phyloP scores from a whole-genome alignment of 2,329 filamentous ascomycete species.

The Botrytis pseudocinerea region DNA sequence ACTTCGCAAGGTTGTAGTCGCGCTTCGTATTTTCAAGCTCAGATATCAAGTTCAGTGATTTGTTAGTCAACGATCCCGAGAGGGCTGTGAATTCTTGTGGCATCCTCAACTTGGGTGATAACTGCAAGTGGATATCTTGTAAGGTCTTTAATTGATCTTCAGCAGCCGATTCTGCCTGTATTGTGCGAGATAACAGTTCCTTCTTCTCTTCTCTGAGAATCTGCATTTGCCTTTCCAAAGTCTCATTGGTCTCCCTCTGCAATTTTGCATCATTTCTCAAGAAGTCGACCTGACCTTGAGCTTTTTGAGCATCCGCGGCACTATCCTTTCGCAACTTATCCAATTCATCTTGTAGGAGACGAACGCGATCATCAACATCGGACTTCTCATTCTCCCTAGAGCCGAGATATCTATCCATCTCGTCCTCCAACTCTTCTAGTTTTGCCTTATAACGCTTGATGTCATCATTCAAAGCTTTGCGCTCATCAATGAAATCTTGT shows the following conservation, averaged over 20 bases:
- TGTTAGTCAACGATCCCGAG: constrained; percentile 58
- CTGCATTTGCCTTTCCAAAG: constrained; percentile 59
- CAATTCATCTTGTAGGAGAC: constrained; percentile 69
- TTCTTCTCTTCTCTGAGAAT: constrained; percentile 56
- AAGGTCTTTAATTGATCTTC: constrained; percentile 56
- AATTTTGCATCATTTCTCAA: constrained; percentile 60
- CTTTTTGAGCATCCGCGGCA: constrained; percentile 57
- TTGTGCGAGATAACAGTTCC: constrained; percentile 52
- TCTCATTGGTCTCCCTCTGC: constrained; percentile 60
- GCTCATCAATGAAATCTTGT: constrained; percentile 81
- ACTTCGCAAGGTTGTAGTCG: constrained; percentile 58
- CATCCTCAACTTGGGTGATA: constrained; percentile 54
- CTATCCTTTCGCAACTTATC: constrained; percentile 60
- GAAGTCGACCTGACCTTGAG: constrained; percentile 63
- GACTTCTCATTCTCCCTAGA: constrained; percentile 80
- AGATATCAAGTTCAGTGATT: constrained; percentile 59
- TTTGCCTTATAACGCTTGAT: constrained; percentile 73
- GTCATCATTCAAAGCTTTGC: constrained; percentile 79
- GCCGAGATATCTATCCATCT: constrained; percentile 80
- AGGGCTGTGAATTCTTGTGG: constrained; percentile 60
- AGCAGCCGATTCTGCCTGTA: constrained; percentile 52
- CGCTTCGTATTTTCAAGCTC: constrained; percentile 61
- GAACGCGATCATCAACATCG: constrained; percentile 66
- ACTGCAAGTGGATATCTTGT: constrained; percentile 57
- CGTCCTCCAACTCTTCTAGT: constrained; percentile 87